A percentile compares a stretch with the other conserved stretches of the same genome.
Evolutionary conservation across 2,329 filamentous ascomycete species (phyloP).

Genomic region (Microsporum audouinii): DNA sequence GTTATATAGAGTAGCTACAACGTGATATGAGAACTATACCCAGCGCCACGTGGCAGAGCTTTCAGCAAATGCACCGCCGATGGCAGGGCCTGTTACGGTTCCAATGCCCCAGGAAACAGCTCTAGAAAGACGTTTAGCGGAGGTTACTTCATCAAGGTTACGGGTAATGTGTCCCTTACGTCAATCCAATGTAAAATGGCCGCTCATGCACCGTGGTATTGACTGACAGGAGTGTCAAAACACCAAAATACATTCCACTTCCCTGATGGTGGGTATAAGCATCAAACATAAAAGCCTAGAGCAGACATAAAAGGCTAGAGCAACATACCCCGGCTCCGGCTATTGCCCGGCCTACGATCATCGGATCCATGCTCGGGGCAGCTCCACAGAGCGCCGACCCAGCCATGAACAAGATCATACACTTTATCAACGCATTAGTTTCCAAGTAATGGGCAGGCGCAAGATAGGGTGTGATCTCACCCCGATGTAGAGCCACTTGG

Average conservation of each 20-base stretch:
- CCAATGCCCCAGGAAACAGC: conserved; percentile 26
- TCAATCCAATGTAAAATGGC: conserved; percentile 22
- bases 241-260: not conserved
- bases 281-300: not conserved
- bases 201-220: conserved; percentile 17
- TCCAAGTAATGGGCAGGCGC: not conserved
- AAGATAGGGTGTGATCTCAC: not conserved
- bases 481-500: conserved; percentile 34
- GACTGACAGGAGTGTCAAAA: conserved; percentile 20
- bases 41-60: conserved; percentile 25
- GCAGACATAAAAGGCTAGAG: not conserved
- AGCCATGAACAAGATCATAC: conserved; percentile 22
- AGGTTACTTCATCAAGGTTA: not conserved
- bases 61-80: conserved; percentile 28
- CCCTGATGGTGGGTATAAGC: not conserved
- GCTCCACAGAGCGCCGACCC: conserved; percentile 34
- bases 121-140: conserved; percentile 17
- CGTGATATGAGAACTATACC: conserved; percentile 13
- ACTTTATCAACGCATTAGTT: conserved; percentile 2
- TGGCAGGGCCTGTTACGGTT: conserved; percentile 28
- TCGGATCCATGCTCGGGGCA: conserved; percentile 34
- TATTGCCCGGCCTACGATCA: conserved; percentile 35
- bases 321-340: conserved; percentile 22
- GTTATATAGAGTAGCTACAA: not conserved
- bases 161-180: not conserved